phyloP scores from a whole-genome alignment of 768 basidiomycete species.

The Mycena sanguinolenta region DNA sequence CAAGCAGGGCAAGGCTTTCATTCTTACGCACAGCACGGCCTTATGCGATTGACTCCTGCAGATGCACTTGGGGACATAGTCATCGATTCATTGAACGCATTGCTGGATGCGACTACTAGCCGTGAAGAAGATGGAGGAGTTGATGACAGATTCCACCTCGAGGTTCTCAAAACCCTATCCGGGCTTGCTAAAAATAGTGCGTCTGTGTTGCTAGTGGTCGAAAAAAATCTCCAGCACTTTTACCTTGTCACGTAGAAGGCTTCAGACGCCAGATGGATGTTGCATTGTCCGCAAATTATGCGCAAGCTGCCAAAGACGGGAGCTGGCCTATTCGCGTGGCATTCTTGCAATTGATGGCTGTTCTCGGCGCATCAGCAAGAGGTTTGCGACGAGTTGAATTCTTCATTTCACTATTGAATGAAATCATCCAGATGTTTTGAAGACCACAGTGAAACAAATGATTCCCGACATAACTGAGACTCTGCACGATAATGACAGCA shows the following conservation, averaged over 20 bases:
- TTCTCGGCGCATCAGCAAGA: not conserved
- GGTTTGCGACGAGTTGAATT: no score
- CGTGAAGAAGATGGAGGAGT: no score
- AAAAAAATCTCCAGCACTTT: not conserved
- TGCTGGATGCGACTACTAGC: not conserved
- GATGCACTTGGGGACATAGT: not conserved
- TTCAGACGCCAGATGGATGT: not conserved
- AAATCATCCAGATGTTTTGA: not conserved
- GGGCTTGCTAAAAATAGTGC: not conserved
- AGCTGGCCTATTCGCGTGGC: conserved; percentile 9
- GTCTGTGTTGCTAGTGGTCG: not conserved
- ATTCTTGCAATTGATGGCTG: conserved; percentile 4
- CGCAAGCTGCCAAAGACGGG: not conserved
- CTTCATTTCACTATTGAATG: not conserved
- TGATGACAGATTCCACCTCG: conserved; percentile 1
- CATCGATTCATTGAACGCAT: not conserved
- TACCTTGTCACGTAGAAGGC: not conserved
- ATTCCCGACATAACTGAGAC: conserved; percentile 1
- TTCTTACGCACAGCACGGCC: not conserved
- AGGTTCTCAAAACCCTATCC: conserved; percentile 1
- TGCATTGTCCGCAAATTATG: not conserved
- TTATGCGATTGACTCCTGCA: not conserved
- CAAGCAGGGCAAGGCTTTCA: not conserved
- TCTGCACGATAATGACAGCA: not conserved
- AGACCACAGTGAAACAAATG: not conserved